Conservation (phyloP, 2,329 filamentous ascomycete species). For the Cercospora zeina region DNA sequence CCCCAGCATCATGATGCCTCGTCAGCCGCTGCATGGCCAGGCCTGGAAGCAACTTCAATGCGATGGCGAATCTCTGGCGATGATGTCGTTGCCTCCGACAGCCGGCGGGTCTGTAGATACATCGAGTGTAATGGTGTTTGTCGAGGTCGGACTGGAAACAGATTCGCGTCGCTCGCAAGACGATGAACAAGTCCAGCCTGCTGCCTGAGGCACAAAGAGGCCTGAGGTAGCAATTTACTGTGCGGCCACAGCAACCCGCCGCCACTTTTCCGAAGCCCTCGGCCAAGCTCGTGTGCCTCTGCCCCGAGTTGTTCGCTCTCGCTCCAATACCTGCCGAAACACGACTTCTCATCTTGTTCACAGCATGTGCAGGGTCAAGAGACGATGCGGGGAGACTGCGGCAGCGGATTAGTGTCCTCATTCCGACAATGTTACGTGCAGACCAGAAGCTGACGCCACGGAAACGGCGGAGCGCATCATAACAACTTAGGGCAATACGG, state of each 20-base stretch:
- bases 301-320: not conserved
- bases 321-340: not conserved
- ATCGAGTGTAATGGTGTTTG: no score
- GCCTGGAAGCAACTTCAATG: no score
- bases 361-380: not conserved
- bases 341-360: not conserved
- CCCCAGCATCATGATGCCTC: not conserved
- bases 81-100: not conserved
- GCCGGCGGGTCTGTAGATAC: not conserved
- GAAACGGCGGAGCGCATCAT: not conserved
- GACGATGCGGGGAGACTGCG: not conserved
- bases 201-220: no score
- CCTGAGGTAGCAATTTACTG: no score
- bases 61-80: no score
- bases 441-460: not conserved
- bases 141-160: not conserved
- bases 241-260: not conserved
- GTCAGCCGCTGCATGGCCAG: not conserved
- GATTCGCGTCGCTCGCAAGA: not conserved
- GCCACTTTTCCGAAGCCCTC: slow-evolving; percentile 2
- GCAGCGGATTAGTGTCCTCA: not conserved
- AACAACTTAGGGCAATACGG: not conserved
- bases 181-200: not conserved
- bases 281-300: not conserved
- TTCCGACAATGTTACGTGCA: not conserved